These are phyloP conservation scores for Raffaelea ambrosiae DNA, from an alignment of 2,329 filamentous ascomycete species.

Conservation along the genomic window DNA sequence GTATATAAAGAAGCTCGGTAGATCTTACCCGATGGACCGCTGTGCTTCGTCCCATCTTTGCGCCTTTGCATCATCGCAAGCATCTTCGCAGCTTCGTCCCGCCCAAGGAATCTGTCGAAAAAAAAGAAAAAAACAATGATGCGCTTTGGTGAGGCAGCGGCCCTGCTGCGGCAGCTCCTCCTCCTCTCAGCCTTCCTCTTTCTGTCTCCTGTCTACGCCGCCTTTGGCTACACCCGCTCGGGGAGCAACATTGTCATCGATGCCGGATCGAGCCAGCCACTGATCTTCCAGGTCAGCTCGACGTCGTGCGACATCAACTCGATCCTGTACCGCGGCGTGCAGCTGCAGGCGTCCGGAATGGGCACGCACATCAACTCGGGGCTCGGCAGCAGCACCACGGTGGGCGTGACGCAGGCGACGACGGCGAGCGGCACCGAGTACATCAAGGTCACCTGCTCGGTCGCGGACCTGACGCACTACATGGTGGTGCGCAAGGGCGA, in stretches of 20 bases:
- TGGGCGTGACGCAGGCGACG: not conserved
- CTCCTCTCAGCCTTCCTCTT: not conserved
- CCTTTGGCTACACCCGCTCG: not conserved
- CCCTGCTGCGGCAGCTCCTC: not conserved
- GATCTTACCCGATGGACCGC: no score
- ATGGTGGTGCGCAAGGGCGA: constrained; percentile 53
- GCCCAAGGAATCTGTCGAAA: no score
- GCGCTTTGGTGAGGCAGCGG: no score
- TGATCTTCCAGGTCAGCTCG: not conserved
- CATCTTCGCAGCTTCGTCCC: no score
- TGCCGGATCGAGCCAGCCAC: not conserved
- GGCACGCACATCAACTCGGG: not conserved
- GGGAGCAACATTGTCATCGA: not conserved
- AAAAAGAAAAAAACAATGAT: no score
- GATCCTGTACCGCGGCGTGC: not conserved
- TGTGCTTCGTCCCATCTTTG: no score
- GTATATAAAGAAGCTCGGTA: no score
- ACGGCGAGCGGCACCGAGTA: not conserved
- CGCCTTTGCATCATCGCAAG: no score
- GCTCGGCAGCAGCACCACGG: not conserved
- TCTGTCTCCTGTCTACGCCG: not conserved
- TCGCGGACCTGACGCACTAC: constrained; percentile 47
- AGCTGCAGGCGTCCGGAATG: not conserved
- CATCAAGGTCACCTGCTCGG: not conserved
- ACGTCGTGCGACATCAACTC: not conserved